Evolutionary conservation across 169 alveolate genomes (phyloP), one percentile per base, ranked within the genome.

Genomic region (Cyclospora cayetanensis): DNA sequence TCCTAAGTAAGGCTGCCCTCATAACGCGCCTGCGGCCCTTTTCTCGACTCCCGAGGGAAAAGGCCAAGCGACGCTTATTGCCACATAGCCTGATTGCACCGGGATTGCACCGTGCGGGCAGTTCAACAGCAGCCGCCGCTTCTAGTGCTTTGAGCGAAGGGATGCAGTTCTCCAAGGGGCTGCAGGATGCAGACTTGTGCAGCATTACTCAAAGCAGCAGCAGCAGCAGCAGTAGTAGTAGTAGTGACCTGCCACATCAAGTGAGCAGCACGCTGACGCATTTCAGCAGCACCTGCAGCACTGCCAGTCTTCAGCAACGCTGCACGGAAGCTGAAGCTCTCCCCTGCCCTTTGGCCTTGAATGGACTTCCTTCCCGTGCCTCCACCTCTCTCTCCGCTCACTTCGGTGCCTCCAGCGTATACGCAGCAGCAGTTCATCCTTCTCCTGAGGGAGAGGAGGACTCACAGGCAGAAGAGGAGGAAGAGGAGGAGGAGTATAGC

Each of bases 271-370:
- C 66, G 46, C 27, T 52, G 55, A 50, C 74, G 2, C 89, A 80
- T 53, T 34, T 50, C 39, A 80, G 89, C 76, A 80, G 89, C 74
- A 50, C 34, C 89, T 80, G 74, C 55, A 80, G 89, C 89, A 80
- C 53, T 34, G 72, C 35, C 89, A 52, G 89, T 27, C 46, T 76
- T 27, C 4, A 27, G 15, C 42, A 43, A 66, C 86, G 46, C 29
- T 41, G 68, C 66, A 25, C 86, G 29, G 68, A 76, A 22, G 68
- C 20, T 25, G 86, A 76, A 22, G 43, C 25, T n/a, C 68, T 43
- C 11, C 34, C 25, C n/a, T n/a, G n/a, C 76, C n/a, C n/a, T n/a
- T n/a, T 39, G n/a, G 63, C 39, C n/a, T 25, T 39, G 25, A 18
- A 27, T 12, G 68, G 86, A 25, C 60, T 5, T 41, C 65, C n/a